These are phyloP conservation scores for Phaeosphaeria sp. DNA, from an alignment of 2,329 filamentous ascomycete genomes.

Conservation along the genomic window DNA sequence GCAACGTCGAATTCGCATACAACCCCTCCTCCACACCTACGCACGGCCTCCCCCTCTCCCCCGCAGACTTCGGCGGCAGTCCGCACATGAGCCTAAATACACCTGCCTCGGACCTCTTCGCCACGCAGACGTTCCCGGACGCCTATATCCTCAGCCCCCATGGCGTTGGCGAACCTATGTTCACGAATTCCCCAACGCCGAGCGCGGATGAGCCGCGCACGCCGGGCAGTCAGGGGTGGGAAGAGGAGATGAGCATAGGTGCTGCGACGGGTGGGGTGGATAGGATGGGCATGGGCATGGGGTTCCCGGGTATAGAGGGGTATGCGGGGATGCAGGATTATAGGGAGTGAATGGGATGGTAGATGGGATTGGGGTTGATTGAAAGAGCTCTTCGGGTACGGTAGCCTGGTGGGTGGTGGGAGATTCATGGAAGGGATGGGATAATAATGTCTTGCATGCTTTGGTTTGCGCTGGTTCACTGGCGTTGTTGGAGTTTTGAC, in stretches of 20 bases:
- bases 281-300: background rate
- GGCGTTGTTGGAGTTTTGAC: background rate
- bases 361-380: background rate
- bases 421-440: background rate
- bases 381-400: background rate
- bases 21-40: too few relatives aligned
- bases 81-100: conserved; percentile 5
- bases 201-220: conserved; percentile 29
- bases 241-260: conserved; percentile 16
- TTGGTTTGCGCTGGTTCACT: background rate
- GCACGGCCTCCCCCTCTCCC: background rate
- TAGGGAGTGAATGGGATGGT: conserved; percentile 5
- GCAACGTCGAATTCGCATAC: background rate
- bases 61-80: conserved; percentile 3
- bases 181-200: conserved; percentile 28
- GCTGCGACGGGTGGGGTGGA: conserved; percentile 13
- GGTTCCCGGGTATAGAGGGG: too few relatives aligned
- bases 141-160: conserved; percentile 24
- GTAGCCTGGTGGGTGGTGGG: background rate
- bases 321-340: too few relatives aligned
- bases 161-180: conserved; percentile 28
- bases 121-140: too few relatives aligned
- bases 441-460: background rate
- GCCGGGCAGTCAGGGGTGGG: conserved; percentile 21
- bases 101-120: too few relatives aligned